Evolutionary conservation across 2,329 filamentous ascomycete species (phyloP), one percentile per base, ranked within the genome.

Genomic region (Cordyceps javanica): DNA sequence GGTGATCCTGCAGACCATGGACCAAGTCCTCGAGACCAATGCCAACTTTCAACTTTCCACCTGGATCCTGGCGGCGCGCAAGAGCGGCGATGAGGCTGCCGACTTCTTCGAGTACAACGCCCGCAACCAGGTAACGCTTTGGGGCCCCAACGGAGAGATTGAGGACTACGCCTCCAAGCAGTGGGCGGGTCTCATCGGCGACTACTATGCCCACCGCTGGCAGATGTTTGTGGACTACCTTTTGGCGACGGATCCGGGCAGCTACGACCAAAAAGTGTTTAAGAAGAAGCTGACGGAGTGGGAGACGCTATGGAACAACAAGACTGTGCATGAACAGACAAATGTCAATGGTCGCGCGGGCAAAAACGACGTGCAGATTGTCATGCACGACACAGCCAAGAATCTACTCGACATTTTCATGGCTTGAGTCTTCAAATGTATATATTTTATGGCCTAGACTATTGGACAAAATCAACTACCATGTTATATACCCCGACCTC

Each of bases 51-150:
- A 19, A 6, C 34, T 60, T 2, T 26, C 38, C 5, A 52, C 26
- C 2, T 60, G 58, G 58, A 44, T 60, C 3, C 16, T 36, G n/a
- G 48, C 25, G 5, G 58, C 58, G 1, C 55, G 55, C 23, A 48
- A 53, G 26, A 52, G 30, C 30, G 39, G 58, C 23, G 53, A 49
- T 26, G 50, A 61, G 21, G 52, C 62, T 5, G 62, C 70, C 19
- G 64, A 69, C 16, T 75, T 72, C 60, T 72, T 73, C 54, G 72
- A 73, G 59, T 77, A 73, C 63, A 70, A 76, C 45, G 75, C 75
- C 5, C 67, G 73, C 11, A 79, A 78, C 49, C 76, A 79, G 59
- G 66, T 79, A 60, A 78, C 77, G 7, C 68, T 75, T 13, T 79
- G 76, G 77, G 76, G 76, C 0, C 75, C 76, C 63, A 75, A 38